phyloP scores from a whole-genome alignment of 805 yeast genomes.

The Starmerella riodocensis region DNA sequence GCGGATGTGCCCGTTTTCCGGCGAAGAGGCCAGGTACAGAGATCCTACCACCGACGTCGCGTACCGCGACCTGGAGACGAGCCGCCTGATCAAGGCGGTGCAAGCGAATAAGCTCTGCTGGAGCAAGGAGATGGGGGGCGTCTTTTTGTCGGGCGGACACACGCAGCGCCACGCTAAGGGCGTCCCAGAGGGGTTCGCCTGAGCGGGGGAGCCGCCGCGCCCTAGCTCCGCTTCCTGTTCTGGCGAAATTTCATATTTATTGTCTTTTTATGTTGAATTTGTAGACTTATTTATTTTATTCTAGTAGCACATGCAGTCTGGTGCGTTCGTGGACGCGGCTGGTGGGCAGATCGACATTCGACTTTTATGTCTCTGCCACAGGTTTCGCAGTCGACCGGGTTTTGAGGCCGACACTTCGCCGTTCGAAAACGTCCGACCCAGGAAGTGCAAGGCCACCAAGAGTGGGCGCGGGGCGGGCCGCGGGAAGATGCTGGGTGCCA shows the following conservation, averaged over 20 bases:
- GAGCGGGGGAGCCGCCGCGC: background rate
- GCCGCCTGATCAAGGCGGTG: conserved; percentile 42
- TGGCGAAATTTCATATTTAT: background rate
- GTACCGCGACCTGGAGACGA: conserved; percentile 72
- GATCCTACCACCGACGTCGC: conserved; percentile 86
- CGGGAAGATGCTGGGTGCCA: no score
- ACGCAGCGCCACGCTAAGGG: conserved; percentile 36
- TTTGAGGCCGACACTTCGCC: no score
- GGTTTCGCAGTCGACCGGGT: no score
- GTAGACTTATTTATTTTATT: background rate
- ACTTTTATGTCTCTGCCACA: no score
- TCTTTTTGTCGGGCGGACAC: conserved; percentile 30
- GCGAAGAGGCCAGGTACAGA: conserved; percentile 64
- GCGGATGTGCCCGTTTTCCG: conserved; percentile 58
- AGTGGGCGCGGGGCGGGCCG: no score
- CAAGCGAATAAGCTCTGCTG: conserved; percentile 40
- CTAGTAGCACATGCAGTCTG: background rate
- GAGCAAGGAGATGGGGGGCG: conserved; percentile 36
- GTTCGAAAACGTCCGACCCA: no score
- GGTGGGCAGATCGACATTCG: no score
- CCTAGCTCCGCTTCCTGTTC: background rate
- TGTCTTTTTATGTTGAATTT: no score
- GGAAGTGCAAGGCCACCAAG: no score
- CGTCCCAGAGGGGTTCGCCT: conserved; percentile 73
- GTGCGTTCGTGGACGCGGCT: no score